Base-by-base conservation (phyloP, 2,329 filamentous ascomycete genomes). In the Monilinia vaccinii-corymbosi region DNA sequence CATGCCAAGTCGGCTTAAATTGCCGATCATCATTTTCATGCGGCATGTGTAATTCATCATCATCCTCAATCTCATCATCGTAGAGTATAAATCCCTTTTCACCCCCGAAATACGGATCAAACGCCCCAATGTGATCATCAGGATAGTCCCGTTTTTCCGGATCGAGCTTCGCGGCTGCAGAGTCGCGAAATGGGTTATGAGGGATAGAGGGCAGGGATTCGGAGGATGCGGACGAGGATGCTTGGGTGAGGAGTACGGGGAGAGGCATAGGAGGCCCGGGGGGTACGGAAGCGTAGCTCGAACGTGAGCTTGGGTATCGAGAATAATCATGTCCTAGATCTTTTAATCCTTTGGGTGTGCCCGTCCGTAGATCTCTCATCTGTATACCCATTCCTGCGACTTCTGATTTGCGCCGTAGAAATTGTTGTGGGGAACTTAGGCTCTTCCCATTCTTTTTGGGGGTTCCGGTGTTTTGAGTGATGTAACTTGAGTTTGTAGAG, bases 41-140 rank as follows among this genome's bases (percentile, higher is more conserved):
- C 11, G 80, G 79, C 72, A 79, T 77, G 61, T 82, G 80, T 70
- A 81, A 74, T 31, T 78, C 76, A 62, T 82, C 80, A 62, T 82
- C 80, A 31, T 74, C 74, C 66, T 82, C 80, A 51, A 76, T 73
- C 61, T 80, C 75, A 61, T 81, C 75, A 16, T 73, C 71, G 63
- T 79, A 78, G 23, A 81, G 66, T 5, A 78, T 70, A 46, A 72
- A 72, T 1, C 68, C 68, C 36, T 70, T 68, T 25, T 72, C 71
- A 50, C 74, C 73, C 28, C 73, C 74, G 40, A 73, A 71, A 59
- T 77, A 76, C 25, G 75, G 69, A 67, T 64, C 72, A 1, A 77
- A 76, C 10, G 74, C 75, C 21, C 70, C 73, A 14, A 81, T 68
- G 36, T 77, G 72, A 64, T 81, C 78, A 65, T 81, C 77, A 13